A percentile compares a stretch with the other conserved stretches of the same genome.
Conservation (phyloP, 495 filamentous ascomycete species). For the Aspergillus ellipticus region DNA sequence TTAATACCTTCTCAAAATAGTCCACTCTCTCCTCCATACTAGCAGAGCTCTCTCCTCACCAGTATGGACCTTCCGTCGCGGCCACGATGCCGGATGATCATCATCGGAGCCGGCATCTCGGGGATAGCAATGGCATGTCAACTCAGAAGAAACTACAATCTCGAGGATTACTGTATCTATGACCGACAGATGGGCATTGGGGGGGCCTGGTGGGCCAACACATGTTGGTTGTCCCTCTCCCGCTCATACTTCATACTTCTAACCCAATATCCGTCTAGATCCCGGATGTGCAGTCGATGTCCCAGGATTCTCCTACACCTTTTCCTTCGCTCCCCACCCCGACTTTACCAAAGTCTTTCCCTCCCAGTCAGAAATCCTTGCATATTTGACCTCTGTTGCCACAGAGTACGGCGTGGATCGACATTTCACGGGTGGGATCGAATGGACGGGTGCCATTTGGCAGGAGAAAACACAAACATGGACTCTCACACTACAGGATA, state of each 20-base stretch:
- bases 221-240: conserved; percentile 12
- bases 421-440: conserved; percentile 15
- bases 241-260: background rate
- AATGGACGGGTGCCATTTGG: conserved; percentile 19
- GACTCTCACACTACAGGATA: conserved; percentile 13
- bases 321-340: conserved; percentile 27
- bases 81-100: conserved; percentile 18
- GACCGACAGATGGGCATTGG: conserved; percentile 22
- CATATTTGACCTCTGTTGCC: conserved; percentile 3
- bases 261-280: conserved; percentile 11
- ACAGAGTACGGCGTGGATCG: conserved; percentile 9
- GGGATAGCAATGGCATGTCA: conserved; percentile 27
- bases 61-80: conserved; percentile 5
- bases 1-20: too few species aligned
- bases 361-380: conserved; percentile 9
- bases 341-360: conserved; percentile 24
- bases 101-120: conserved; percentile 26
- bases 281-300: conserved; percentile 27
- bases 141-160: conserved; percentile 17
- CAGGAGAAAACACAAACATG: conserved; percentile 16
- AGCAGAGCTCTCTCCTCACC: background rate
- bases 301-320: conserved; percentile 24
- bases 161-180: conserved; percentile 24
- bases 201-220: conserved; percentile 28
- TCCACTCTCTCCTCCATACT: background rate